Base-by-base conservation (phyloP, 2,329 filamentous ascomycete species). In the Sclerotinia nivalis region DNA sequence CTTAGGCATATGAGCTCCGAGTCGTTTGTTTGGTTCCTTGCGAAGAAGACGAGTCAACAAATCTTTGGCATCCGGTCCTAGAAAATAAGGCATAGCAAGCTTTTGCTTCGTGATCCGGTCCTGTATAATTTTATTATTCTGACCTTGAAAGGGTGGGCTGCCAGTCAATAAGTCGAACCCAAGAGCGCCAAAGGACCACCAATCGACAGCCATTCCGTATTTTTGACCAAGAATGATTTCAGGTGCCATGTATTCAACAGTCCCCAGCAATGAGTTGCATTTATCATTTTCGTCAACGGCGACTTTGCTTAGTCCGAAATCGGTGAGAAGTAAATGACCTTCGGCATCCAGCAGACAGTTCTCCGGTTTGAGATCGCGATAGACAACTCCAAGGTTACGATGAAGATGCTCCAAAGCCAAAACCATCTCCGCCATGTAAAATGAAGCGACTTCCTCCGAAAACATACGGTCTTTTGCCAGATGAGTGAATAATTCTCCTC, bases 401-500 rank as follows among this genome's bases (percentile, higher is more conserved):
- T 99, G 96, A 37, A 99, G 87, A 80, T 99, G 94, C 50, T 95
- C 93, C 60, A 99, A 87, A 43, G 96, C 96, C 34, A 99, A 88
- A 6, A 97, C 89, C 89, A 99, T 96, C 82, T 99, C 94, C 0
- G 93, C 96, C 92, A 98, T 97, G 85, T 99, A 99, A 81, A 98
- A 99, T 1, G 94, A 93, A 0, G 95, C 92, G 2, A 91, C 91
- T 22, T 92, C 86, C 81, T 98, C 95, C 20, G 91, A 86, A 75
- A 99, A 98, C 92, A 98, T 98, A 80, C 93, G 92, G 80, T 98
- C 94, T 74, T 93, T 91, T 71, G 90, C 93, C 37, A 99, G 86
- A 77, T 98, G 95, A n/a, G 92, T 93, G 79, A 99, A 99, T 8
- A 99, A 86, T 81, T 99, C 96, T 69, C 96, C 96, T 50, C 96